Conservation (phyloP, 441 rosid genomes). For the Eutrema salsugineum region DNA sequence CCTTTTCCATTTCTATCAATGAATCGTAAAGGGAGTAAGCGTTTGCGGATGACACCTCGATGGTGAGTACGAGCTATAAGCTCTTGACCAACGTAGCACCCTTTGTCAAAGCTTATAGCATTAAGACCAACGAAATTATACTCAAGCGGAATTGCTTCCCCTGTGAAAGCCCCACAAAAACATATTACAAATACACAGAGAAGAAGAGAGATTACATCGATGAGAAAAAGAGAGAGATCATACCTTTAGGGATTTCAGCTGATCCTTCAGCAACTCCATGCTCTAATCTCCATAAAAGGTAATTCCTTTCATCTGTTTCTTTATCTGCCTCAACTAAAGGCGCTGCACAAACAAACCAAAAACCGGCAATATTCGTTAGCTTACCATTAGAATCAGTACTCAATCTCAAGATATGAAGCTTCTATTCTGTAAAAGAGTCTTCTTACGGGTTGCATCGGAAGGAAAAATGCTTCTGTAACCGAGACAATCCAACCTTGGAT, state of each 20-base stretch:
- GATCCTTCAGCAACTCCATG: slow-evolving; percentile 95
- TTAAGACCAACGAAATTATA: slow-evolving; percentile 83
- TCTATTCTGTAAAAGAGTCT: not conserved
- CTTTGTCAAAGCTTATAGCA: slow-evolving; percentile 93
- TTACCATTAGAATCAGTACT: not conserved
- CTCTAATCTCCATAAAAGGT: slow-evolving; percentile 69
- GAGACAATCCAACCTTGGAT: slow-evolving; percentile 80
- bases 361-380: not conserved
- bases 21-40: slow-evolving; percentile 72
- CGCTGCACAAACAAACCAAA: slow-evolving; percentile 45
- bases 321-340: slow-evolving; percentile 80
- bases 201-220: not conserved
- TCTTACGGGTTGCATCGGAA: slow-evolving; percentile 53
- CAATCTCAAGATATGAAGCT: not conserved
- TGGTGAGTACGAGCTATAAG: slow-evolving; percentile 94
- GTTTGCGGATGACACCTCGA: slow-evolving; percentile 83
- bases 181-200: not conserved
- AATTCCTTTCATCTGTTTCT: slow-evolving; percentile 75
- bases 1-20: slow-evolving; percentile 52
- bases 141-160: slow-evolving; percentile 88
- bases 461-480: slow-evolving; percentile 85
- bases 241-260: slow-evolving; percentile 86
- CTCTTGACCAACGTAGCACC: slow-evolving; percentile 97
- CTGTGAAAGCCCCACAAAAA: slow-evolving; percentile 31
- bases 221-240: not conserved